Evolutionary conservation across 2,329 filamentous ascomycete species (phyloP), one percentile per base, ranked within the genome.

Genomic region (Chaetomium globosum): DNA sequence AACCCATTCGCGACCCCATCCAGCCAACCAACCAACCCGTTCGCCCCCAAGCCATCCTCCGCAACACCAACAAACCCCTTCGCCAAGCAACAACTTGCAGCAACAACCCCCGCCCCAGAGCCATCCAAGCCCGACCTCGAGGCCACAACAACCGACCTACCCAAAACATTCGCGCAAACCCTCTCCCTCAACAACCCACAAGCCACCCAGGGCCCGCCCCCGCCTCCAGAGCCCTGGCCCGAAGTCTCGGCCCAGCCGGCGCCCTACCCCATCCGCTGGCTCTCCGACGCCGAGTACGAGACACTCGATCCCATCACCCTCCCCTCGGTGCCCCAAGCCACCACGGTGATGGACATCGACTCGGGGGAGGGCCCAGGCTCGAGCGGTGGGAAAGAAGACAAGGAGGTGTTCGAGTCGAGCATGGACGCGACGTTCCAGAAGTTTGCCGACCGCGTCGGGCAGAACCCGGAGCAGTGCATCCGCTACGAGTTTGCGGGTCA

Each of bases 231-330:
- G 70, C 89, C 92, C 9, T 98, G 93, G 93, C 94, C 94, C 0
- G 74, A 83, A 13, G 78, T 82, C 48, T 81, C 86, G 1, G 78
- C 83, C 0, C 89, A 91, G 70, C 90, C 92, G 0, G 67, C 81
- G 1, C 81, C 92, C 0, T 98, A 93, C 77, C 89, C 92, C 0
- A 80, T 85, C 33, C 90, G 89, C 74, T 91, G 92, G 80, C 87
- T 94, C 53, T 83, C 89, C 59, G 95, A 98, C 71, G 94, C 94
- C 59, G 94, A 97, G 74, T 96, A 92, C 78, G 95, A 99, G 77
- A 91, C 90, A 4, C 85, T 98, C 30, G 91, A 92, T 67, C 87
- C 70, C 72, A 81, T 74, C 2, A 21, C 63, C 2, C 83, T 84
- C 0, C 77, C 78, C 33, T 83, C 84, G 52, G 82, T 83, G 43